Base-by-base conservation (phyloP, 2,329 filamentous ascomycete species). In the Didymella pomorum region DNA sequence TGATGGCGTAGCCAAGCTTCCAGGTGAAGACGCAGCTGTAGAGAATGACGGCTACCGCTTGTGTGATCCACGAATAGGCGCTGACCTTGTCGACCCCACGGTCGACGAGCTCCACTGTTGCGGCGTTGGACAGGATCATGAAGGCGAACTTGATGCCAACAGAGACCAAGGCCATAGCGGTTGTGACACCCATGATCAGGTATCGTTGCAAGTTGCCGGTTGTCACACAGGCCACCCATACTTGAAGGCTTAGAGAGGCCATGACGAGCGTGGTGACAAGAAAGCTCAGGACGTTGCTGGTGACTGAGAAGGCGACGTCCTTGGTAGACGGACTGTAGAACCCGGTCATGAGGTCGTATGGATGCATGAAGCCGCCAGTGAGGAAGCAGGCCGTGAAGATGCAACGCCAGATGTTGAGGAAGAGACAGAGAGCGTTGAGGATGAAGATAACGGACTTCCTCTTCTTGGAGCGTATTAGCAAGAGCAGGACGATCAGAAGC, bases 401-500 rank as follows among this genome's bases (percentile, higher is more conserved):
- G 69, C 82, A 83, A 58, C 90, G 87, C 44, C 87, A 74, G 48
- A 84, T 78, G 75, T 89, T 87, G 69, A 87, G 71, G 47, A 84
- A 49, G 20, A 96, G 82, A 14, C 85, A 84, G 23, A 82, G 58
- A 20, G 84, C 65, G 71, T 93, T 92, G 67, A 93, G 79, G 62
- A 88, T 70, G 72, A 90, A 90, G 20, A 91, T 83, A 0, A 81
- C 71, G 1, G 88, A 88, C 51, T 79, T 79, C 59, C 90, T 84
- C 73, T 91, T 92, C 64, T 86, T 80, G 0, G 80, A 73, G 20
- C 86, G 85, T 0, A 90, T 93, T 74, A 93, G 82, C 57, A 89
- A 77, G 11, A 92, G 77, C 2, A 93, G 79, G 28, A 90, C 81
- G 42, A 89, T 65, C 18, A 93, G 79, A 69, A 92, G 84, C 60